Evolutionary conservation across 352 stramenopile genomes (phyloP).

Genomic region (Phytophthora fragariae): DNA sequence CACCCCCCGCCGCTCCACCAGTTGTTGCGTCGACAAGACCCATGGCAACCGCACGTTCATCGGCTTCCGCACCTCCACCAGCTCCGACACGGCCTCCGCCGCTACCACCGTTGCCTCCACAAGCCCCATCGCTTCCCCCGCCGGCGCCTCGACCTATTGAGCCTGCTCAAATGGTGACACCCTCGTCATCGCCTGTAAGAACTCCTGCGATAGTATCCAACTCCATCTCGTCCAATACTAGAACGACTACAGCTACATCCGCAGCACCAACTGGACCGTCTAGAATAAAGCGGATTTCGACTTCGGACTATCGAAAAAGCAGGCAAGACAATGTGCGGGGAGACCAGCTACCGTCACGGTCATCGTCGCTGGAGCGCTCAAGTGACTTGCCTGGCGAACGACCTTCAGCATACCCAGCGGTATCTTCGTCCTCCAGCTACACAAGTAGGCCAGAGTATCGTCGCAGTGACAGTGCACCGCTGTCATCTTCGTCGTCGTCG

Average conservation of each 20-base stretch:
- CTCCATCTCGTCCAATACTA: neutral
- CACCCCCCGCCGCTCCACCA: neutral
- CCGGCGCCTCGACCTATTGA: constrained; percentile 3
- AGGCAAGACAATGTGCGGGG: constrained; percentile 17
- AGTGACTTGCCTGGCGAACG: constrained; percentile 16
- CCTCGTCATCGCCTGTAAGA: constrained; percentile 16
- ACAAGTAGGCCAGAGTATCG: constrained; percentile 11
- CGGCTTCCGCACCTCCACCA: neutral
- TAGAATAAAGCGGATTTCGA: constrained; percentile 37
- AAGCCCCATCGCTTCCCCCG: neutral
- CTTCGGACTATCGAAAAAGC: constrained; percentile 36
- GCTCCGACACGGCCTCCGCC: constrained; percentile 11
- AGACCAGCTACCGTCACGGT: constrained; percentile 16
- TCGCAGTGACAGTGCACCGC: constrained; percentile 32
- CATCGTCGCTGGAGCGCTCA: constrained; percentile 32
- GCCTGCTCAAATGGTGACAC: constrained; percentile 10
- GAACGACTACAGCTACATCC: neutral
- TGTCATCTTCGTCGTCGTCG: constrained; percentile 14
- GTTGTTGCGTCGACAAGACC: constrained; percentile 12
- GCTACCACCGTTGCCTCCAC: constrained; percentile 14
- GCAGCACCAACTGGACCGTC: neutral
- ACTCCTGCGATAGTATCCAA: neutral
- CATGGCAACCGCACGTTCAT: constrained; percentile 6
- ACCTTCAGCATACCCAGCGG: constrained; percentile 6
- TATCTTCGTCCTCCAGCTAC: neutral